Evolutionary conservation across 1,284 basidiomycete species (phyloP).

Genomic region (Irpex sp.): DNA sequence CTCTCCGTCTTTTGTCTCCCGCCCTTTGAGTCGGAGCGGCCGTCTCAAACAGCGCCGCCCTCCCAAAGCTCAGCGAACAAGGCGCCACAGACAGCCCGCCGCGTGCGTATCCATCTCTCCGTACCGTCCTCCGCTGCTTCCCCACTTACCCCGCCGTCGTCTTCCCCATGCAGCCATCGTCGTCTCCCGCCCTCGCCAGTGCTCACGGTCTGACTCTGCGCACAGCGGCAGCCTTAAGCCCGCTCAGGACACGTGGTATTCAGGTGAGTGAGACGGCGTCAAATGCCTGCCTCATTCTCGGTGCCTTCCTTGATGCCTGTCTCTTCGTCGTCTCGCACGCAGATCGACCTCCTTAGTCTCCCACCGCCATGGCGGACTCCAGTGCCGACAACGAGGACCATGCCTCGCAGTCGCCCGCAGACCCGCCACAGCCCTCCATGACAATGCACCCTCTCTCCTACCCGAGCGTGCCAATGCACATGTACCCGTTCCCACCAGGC

Average conservation of each 20-base stretch:
- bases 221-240: constrained; percentile 13
- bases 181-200: constrained; percentile 11
- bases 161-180: constrained; percentile 1
- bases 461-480: constrained; percentile 56
- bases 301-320: constrained; percentile 16
- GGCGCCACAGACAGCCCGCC: neutral
- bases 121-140: constrained; percentile 9
- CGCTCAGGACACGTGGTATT: constrained; percentile 19
- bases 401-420: constrained; percentile 30
- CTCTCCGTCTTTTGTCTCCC: constrained; percentile 19
- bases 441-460: constrained; percentile 50
- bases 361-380: constrained; percentile 27
- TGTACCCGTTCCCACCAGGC: constrained; percentile 59
- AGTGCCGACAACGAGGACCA: constrained; percentile 36
- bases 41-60: constrained; percentile 16
- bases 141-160: neutral
- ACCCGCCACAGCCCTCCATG: constrained; percentile 44
- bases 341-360: constrained; percentile 12
- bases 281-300: constrained; percentile 17
- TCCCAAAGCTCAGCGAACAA: constrained; percentile 21
- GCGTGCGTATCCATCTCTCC: neutral
- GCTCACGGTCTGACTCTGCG: neutral
- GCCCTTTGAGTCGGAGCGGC: constrained; percentile 30
- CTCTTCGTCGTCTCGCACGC: constrained; percentile 17
- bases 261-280: constrained; percentile 10